Conservation (phyloP, 129 eudicot genomes). For the Deinandra increscens region DNA sequence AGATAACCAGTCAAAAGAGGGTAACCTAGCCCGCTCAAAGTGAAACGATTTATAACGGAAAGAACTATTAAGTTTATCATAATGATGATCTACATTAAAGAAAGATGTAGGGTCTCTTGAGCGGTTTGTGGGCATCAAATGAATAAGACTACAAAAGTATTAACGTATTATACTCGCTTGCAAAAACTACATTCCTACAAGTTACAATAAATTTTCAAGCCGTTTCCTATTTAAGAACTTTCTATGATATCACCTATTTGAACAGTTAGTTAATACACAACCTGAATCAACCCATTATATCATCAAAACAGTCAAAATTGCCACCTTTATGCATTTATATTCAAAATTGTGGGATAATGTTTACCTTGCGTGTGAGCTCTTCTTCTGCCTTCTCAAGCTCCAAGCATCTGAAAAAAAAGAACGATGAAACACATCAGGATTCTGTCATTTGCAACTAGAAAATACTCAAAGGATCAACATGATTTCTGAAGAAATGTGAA, state of each 20-base stretch:
- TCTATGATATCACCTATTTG: background rate
- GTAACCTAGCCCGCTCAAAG: too few relatives aligned
- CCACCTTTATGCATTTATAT: conserved; percentile 1
- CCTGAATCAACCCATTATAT: background rate
- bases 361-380: conserved; percentile 69
- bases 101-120: too few relatives aligned
- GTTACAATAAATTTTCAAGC: background rate
- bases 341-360: background rate
- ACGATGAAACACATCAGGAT: background rate
- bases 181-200: background rate
- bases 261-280: too few relatives aligned
- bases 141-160: too few relatives aligned
- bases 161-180: background rate
- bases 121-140: too few relatives aligned
- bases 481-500: background rate
- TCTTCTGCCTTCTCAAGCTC: conserved; percentile 53
- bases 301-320: background rate
- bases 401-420: conserved; percentile 53
- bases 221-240: background rate
- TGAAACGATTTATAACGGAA: too few relatives aligned
- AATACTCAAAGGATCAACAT: background rate
- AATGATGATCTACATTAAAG: too few relatives aligned
- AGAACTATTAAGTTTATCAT: too few relatives aligned
- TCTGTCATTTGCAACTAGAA: background rate
- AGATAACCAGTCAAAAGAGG: background rate